These are phyloP conservation scores for Raddia guianensis DNA, from an alignment of 176 grass and related monocot genomes.

Conservation along the genomic window DNA sequence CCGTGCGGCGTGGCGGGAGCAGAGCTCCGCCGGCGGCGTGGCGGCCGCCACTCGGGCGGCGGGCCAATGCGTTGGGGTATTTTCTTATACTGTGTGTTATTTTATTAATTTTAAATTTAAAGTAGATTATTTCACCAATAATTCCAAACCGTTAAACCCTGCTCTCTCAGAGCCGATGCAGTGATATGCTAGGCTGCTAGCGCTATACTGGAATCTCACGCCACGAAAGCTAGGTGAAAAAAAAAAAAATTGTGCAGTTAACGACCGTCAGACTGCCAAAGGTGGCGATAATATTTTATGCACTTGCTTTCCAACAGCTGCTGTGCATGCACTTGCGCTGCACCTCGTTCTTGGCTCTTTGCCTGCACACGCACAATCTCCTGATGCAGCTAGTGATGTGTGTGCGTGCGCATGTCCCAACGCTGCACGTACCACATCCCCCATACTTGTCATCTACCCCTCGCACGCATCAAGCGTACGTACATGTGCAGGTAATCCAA, in stretches of 20 bases:
- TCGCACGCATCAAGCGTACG: background rate
- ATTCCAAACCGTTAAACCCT: too few relatives aligned
- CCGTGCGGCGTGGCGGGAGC: too few relatives aligned
- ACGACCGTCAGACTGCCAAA: background rate
- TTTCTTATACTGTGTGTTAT: too few relatives aligned
- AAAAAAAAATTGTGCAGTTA: background rate
- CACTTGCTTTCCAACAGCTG: constrained; percentile 5
- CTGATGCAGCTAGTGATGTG: too few relatives aligned
- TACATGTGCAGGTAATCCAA: background rate
- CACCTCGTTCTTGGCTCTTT: constrained; percentile 30
- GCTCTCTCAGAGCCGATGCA: too few relatives aligned
- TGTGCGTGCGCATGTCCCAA: background rate
- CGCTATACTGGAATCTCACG: too few relatives aligned
- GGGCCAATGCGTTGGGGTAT: too few relatives aligned
- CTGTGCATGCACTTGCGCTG: background rate
- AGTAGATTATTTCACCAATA: too few relatives aligned
- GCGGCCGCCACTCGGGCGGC: too few relatives aligned
- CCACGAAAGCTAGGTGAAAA: background rate
- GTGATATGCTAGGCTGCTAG: too few relatives aligned
- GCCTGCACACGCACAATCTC: background rate
- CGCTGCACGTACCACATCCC: background rate
- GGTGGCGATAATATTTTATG: background rate
- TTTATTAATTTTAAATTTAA: too few relatives aligned
- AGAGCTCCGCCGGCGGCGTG: too few relatives aligned
- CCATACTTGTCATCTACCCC: constrained; percentile 28